phyloP scores from a whole-genome alignment of 306 rosid genomes.

The Nissolia schottii region DNA sequence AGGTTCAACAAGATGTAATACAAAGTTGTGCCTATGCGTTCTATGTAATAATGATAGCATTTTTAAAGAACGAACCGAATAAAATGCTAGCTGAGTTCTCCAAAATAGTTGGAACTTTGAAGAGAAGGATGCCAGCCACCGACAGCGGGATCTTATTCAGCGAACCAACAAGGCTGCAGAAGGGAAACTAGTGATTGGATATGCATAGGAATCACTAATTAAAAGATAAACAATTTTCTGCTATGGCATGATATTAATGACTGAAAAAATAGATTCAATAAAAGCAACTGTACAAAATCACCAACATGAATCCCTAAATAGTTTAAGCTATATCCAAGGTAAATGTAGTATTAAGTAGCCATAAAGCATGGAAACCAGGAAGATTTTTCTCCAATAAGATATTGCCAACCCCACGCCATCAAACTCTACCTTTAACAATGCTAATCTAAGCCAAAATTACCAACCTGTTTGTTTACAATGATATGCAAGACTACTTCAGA shows the following conservation, averaged over 20 bases:
- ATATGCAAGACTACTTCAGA: neutral
- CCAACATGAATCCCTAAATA: neutral
- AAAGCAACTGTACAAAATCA: neutral
- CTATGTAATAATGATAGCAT: neutral
- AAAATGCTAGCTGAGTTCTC: conserved; percentile 89
- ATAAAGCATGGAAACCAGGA: neutral
- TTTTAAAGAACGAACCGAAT: conserved; percentile 55
- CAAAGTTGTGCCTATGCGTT: neutral
- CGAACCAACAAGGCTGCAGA: conserved; percentile 92
- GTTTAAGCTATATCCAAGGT: neutral
- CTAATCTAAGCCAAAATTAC: neutral
- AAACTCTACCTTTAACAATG: neutral
- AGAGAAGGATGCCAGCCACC: conserved; percentile 80
- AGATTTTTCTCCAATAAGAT: neutral
- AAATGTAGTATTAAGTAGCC: neutral
- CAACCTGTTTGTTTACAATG: neutral
- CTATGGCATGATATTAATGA: conserved; percentile 2
- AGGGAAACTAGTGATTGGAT: conserved; percentile 26
- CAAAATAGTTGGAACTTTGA: conserved; percentile 89
- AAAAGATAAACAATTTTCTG: neutral
- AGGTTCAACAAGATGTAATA: conserved; percentile 9
- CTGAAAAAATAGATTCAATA: neutral
- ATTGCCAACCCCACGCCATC: neutral
- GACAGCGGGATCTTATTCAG: conserved; percentile 97
- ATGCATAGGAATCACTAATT: neutral